A percentile compares a stretch with the other conserved stretches of the same genome.
These are phyloP conservation scores for Debaryomyces sp. DNA, from an alignment of 1,139 yeast species.

Conservation along the genomic window DNA sequence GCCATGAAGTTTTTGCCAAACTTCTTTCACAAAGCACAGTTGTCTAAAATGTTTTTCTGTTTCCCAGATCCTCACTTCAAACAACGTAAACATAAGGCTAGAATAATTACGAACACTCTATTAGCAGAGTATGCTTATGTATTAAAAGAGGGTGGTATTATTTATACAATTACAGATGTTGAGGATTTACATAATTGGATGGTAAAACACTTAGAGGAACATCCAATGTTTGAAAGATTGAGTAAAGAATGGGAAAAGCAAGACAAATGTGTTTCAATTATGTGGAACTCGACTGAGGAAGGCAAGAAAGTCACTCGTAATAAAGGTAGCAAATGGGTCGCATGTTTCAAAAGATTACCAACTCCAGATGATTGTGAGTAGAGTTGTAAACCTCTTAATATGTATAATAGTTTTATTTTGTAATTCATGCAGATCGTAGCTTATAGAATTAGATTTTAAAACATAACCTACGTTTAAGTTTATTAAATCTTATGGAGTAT, in stretches of 20 bases:
- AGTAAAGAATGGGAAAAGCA: constrained; percentile 74
- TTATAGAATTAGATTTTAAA: background rate
- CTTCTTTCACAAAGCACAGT: constrained; percentile 78
- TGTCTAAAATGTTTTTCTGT: constrained; percentile 93
- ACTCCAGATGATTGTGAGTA: constrained; percentile 48
- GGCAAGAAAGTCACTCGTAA: constrained; percentile 95
- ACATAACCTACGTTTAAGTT: background rate
- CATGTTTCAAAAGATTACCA: constrained; percentile 81
- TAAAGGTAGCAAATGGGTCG: constrained; percentile 82
- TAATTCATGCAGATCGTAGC: background rate
- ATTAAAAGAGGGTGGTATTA: constrained; percentile 80
- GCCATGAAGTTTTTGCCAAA: constrained; percentile 98
- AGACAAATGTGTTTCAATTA: constrained; percentile 81
- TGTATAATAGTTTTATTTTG: background rate
- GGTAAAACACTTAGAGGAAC: constrained; percentile 88
- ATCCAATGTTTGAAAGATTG: constrained; percentile 86
- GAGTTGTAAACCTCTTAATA: constrained; percentile 1
- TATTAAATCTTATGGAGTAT: background rate
- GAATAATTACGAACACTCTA: constrained; percentile 88
- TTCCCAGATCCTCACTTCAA: constrained; percentile 99
- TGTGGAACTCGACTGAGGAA: constrained; percentile 94
- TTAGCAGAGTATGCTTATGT: constrained; percentile 92
- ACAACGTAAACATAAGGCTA: constrained; percentile 94
- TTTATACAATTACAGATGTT: constrained; percentile 96
- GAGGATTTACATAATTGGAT: constrained; percentile 94